Percentiles rank a stretch among this genome's conserved stretches.
Conservation (phyloP, 148 eudicot species). For the Talinum fruticosum region DNA sequence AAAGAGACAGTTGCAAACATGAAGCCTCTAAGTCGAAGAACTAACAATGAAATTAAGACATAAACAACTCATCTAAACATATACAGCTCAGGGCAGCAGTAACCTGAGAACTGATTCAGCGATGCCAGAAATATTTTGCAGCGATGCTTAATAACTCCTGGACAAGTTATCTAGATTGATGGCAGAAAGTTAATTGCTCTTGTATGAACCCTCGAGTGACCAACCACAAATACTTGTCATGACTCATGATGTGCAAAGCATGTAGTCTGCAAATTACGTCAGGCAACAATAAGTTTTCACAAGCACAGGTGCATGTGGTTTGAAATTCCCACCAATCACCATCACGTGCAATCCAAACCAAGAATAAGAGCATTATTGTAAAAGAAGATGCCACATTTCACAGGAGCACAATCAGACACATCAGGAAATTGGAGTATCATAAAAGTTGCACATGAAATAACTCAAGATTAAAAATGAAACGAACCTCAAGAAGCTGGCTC, state of each 20-base stretch:
- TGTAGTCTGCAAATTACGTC: constrained; percentile 22
- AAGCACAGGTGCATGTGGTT: neutral
- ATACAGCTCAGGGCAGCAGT: constrained; percentile 9
- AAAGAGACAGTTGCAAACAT: neutral
- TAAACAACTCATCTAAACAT: constrained; percentile 5
- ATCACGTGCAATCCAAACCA: neutral
- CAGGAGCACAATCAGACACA: neutral
- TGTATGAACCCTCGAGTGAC: constrained; percentile 24
- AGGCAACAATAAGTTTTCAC: constrained; percentile 15
- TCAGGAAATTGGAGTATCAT: constrained; percentile 1
- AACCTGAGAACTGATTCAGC: constrained; percentile 19
- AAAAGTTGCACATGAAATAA: neutral
- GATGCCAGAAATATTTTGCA: constrained; percentile 21
- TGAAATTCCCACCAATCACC: constrained; percentile 3
- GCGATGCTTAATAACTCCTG: constrained; percentile 23
- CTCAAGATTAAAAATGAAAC: constrained; percentile 12
- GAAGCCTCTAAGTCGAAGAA: neutral
- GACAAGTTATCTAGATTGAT: constrained; percentile 25
- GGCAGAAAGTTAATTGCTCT: constrained; percentile 16
- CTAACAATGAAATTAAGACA: neutral
- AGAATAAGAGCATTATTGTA: constrained; percentile 2
- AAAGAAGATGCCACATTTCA: constrained; percentile 7
- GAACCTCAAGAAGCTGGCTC: constrained; percentile 60
- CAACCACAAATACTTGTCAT: constrained; percentile 21
- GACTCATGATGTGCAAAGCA: constrained; percentile 22